Percentiles rank a stretch among this genome's conserved stretches.
These are phyloP conservation scores for Vitis vinifera DNA, from an alignment of 164 flowering plant genomes.

Conservation along the genomic window ASM3070453v1 NC_081806.1:6720001-6720500, in stretches of 20 bases:
- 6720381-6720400: slow-evolving; percentile 47
- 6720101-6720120: slow-evolving; percentile 11
- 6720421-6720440: slow-evolving; percentile 38
- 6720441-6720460: slow-evolving; percentile 66
- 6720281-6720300: slow-evolving; percentile 35
- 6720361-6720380: not conserved
- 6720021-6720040: slow-evolving; percentile 50
- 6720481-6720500: slow-evolving; percentile 25
- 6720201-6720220: slow-evolving; percentile 62
- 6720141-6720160: slow-evolving; percentile 38
- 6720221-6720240: slow-evolving; percentile 58
- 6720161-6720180: slow-evolving; percentile 49
- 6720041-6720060: slow-evolving; percentile 60
- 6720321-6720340: not conserved
- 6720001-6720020: slow-evolving; percentile 41
- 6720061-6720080: slow-evolving; percentile 26
- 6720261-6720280: slow-evolving; percentile 51
- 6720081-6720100: slow-evolving; percentile 16
- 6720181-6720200: slow-evolving; percentile 46
- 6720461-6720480: slow-evolving; percentile 34
- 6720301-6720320: not conserved
- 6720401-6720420: slow-evolving; percentile 47
- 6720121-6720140: slow-evolving; percentile 23
- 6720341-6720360: not conserved
- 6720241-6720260: slow-evolving; percentile 43